Evolutionary conservation across 2,329 filamentous ascomycete species (phyloP), one percentile per base, ranked within the genome.

Genomic region (Cladophialophora yegresii): DNA sequence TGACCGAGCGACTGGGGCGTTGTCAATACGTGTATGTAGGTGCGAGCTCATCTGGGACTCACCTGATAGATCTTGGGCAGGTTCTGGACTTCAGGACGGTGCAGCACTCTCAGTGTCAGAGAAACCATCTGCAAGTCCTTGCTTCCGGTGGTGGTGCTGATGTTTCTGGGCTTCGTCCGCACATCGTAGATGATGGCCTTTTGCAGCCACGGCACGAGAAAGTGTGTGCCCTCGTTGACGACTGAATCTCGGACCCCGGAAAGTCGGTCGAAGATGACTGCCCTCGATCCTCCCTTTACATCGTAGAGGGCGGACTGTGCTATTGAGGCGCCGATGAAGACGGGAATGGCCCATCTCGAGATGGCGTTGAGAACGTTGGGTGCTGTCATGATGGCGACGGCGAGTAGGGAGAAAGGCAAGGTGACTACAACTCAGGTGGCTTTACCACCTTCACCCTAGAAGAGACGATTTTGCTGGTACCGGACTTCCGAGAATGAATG

Each of bases 81-180:
- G 73, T 89, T 87, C 83, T 91, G 87, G 73, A 99, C 93, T 63
- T 96, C 93, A 5, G 96, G 95, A 72, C 96, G 86, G 81, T 98
- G 93, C 78, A 99, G 81, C 70, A 99, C 95, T 79, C 95, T 87
- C 77, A 99, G 85, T 60, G 95, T 99, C 84, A 99, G 85, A 85
- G 92, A 97, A 75, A 99, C 95, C 95, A 99, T 99, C 83, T 99
- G 95, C 84, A 99, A 80, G 82, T 99, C 95, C 87, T 99, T 99
- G 85, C 89, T 93, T 64, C 95, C 95, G 12, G 95, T 99, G 26
- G 95, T 99, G 30, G 95, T 99, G 71, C 90, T 91, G 77, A 99
- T 98, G 78, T 96, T 98, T 76, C 95, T 87, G 67, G 95, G 95
- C 85, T 96, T 96, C 63, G 96, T 99, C 69, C 95, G 89, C 71